phyloP scores from a whole-genome alignment of 768 basidiomycete species.

The Megacollybia marginata region DNA sequence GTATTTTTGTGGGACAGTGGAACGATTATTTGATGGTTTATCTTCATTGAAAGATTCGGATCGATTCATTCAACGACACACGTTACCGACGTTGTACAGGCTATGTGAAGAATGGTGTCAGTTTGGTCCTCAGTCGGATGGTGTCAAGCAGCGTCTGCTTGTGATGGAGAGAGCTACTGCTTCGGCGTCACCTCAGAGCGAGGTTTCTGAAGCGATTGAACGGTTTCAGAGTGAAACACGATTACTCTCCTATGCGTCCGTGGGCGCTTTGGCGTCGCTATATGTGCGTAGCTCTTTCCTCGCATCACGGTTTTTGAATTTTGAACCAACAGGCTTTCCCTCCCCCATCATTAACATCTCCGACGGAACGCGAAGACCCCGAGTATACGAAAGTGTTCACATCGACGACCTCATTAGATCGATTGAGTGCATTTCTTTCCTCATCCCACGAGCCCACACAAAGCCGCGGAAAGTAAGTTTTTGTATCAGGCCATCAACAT shows the following conservation, averaged over 20 bases:
- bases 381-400: conserved; percentile 52
- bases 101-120: conserved; percentile 94
- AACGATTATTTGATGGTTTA: conserved; percentile 76
- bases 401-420: conserved; percentile 47
- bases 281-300: conserved; percentile 49
- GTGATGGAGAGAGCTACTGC: conserved; percentile 65
- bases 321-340: conserved; percentile 73
- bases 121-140: conserved; percentile 67
- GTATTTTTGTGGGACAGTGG: conserved; percentile 87
- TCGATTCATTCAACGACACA: conserved; percentile 65
- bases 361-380: conserved; percentile 45
- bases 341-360: conserved; percentile 53
- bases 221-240: conserved; percentile 65
- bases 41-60: conserved; percentile 67
- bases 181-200: conserved; percentile 45
- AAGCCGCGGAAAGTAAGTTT: conserved; percentile 57
- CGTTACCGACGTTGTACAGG: conserved; percentile 73
- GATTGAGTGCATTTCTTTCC: conserved; percentile 62
- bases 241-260: conserved; percentile 70
- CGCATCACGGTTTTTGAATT: conserved; percentile 2
- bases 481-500: not conserved
- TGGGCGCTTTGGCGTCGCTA: conserved; percentile 82
- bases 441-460: conserved; percentile 46
- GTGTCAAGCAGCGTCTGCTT: conserved; percentile 60
- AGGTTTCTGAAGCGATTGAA: conserved; percentile 44